phyloP scores from a whole-genome alignment of 306 rosid genomes.

The Rosa lucieae region DNA sequence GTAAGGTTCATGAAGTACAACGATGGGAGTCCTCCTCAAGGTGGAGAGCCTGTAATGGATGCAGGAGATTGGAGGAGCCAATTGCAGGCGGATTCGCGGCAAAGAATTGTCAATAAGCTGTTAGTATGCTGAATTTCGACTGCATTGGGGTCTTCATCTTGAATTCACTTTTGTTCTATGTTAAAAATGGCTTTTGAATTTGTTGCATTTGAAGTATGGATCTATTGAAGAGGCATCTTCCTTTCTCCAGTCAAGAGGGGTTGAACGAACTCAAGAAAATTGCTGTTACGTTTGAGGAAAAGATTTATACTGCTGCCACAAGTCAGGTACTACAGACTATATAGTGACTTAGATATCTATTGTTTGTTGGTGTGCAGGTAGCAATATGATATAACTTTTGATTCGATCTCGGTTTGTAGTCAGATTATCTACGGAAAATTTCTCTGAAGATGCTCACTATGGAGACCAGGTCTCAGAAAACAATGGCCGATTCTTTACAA shows the following conservation, averaged over 20 bases:
- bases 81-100: constrained; percentile 42
- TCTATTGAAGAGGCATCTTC: constrained; percentile 60
- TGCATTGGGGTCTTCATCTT: neutral
- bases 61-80: constrained; percentile 52
- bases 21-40: constrained; percentile 20
- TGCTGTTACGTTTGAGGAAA: constrained; percentile 80
- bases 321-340: constrained; percentile 48
- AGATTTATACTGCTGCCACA: constrained; percentile 56
- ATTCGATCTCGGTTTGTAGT: constrained; percentile 10
- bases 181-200: neutral
- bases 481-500: neutral
- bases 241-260: constrained; percentile 57
- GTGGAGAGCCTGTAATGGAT: constrained; percentile 26
- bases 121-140: constrained; percentile 1
- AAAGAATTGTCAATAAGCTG: constrained; percentile 52
- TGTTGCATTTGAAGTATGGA: constrained; percentile 53
- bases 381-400: neutral
- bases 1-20: constrained; percentile 20
- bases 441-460: constrained; percentile 39
- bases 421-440: constrained; percentile 40
- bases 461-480: constrained; percentile 59
- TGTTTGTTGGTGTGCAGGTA: neutral
- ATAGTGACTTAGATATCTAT: neutral
- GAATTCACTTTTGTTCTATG: neutral
- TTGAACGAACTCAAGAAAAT: constrained; percentile 53